These are phyloP conservation scores for Pleurotus sapidus DNA, from an alignment of 768 basidiomycete species.

Conservation along the genomic window DNA sequence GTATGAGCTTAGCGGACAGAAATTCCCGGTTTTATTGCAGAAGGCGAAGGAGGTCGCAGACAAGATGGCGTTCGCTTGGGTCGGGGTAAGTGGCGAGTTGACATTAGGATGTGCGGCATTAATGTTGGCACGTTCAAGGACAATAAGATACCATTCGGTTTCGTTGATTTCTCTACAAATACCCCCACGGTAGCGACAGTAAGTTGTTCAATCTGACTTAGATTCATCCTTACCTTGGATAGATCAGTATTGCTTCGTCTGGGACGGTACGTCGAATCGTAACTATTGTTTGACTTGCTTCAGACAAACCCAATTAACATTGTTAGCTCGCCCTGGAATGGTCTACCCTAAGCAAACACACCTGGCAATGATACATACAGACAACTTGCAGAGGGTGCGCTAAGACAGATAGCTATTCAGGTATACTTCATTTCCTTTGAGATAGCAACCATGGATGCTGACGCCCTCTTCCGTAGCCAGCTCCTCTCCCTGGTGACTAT, in stretches of 20 bases:
- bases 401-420: slow-evolving; percentile 41
- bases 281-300: neutral
- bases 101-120: no score
- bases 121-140: slow-evolving; percentile 18
- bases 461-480: slow-evolving; percentile 19
- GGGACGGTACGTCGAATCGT: slow-evolving; percentile 47
- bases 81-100: slow-evolving; percentile 38
- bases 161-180: slow-evolving; percentile 42
- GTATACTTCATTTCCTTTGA: slow-evolving; percentile 3
- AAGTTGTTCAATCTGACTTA: slow-evolving; percentile 1
- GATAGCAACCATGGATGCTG: neutral
- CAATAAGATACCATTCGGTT: slow-evolving; percentile 39
- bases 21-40: slow-evolving; percentile 47
- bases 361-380: slow-evolving; percentile 50
- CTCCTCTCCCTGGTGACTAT: slow-evolving; percentile 27
- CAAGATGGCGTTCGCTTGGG: slow-evolving; percentile 62
- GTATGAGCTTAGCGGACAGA: slow-evolving; percentile 60
- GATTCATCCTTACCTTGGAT: no score
- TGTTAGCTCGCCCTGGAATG: slow-evolving; percentile 47
- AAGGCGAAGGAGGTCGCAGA: slow-evolving; percentile 65
- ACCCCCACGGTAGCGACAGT: slow-evolving; percentile 31
- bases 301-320: neutral
- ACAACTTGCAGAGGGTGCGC: slow-evolving; percentile 39
- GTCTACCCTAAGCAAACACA: slow-evolving; percentile 40
- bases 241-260: slow-evolving; percentile 26